These are phyloP conservation scores for Diospyros lotus DNA, from an alignment of 148 eudicot species.

Conservation along the genomic window DNA sequence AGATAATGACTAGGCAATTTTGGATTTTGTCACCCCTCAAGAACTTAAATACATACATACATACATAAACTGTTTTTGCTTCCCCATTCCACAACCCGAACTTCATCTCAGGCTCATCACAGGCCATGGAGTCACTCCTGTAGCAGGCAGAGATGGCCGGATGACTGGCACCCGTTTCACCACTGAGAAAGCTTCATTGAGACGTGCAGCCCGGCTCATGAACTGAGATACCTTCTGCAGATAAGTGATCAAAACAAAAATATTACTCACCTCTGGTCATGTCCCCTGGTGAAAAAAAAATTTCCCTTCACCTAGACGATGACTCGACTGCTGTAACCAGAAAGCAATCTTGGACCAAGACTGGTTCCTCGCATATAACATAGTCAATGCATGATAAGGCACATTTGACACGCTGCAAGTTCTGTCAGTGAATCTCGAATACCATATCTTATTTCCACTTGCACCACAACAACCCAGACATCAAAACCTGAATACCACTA, in stretches of 20 bases:
- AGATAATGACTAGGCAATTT: not conserved
- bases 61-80: not conserved
- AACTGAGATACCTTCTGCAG: conserved; percentile 92
- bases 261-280: not conserved
- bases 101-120: conserved; percentile 62
- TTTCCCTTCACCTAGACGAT: not conserved
- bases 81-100: conserved; percentile 2
- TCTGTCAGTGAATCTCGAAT: no score
- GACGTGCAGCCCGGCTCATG: conserved; percentile 75
- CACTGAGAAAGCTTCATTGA: conserved; percentile 89
- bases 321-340: not conserved
- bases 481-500: not conserved
- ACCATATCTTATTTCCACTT: no score
- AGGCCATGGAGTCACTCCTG: conserved; percentile 77
- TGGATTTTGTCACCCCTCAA: not conserved
- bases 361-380: no score
- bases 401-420: no score
- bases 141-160: conserved; percentile 75
- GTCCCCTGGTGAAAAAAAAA: not conserved
- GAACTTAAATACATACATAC: not conserved
- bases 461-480: not conserved
- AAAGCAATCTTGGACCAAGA: not conserved
- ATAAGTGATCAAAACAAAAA: conserved; percentile 3
- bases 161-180: conserved; percentile 78
- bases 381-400: no score